Percentiles rank a stretch among this genome's conserved stretches.
Evolutionary conservation across 441 rosid genomes (phyloP).

Genomic region (Pelargonium fulgidum): DNA sequence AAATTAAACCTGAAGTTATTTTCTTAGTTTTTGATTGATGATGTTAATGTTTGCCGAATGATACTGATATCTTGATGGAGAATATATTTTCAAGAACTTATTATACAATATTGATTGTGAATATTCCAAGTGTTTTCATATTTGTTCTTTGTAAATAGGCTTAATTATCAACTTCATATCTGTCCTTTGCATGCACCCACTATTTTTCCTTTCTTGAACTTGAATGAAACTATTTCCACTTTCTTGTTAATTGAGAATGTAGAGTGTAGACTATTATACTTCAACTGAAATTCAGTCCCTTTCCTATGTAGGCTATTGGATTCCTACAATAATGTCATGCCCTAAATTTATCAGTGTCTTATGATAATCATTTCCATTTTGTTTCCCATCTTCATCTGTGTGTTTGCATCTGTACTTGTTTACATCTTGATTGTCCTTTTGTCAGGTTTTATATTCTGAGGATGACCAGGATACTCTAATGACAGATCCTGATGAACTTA

Average conservation of each 20-base stretch:
- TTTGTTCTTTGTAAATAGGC: neutral
- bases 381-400: constrained; percentile 6
- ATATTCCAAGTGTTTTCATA: neutral
- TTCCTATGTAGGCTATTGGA: neutral
- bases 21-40: neutral
- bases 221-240: neutral
- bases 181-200: neutral
- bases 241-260: neutral
- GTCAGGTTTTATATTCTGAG: constrained; percentile 87
- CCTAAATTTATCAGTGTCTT: neutral
- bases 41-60: neutral
- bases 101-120: neutral
- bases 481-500: constrained; percentile 96
- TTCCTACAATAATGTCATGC: neutral
- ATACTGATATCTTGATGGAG: neutral
- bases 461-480: constrained; percentile 97
- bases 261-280: neutral
- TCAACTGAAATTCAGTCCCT: neutral
- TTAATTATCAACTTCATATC: neutral
- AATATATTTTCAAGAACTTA: neutral
- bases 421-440: constrained; percentile 19
- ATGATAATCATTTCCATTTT: constrained; percentile 3
- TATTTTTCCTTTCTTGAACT: neutral
- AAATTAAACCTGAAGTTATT: neutral
- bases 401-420: constrained; percentile 1